Evolutionary conservation across 495 filamentous ascomycete species (phyloP), one percentile per base, ranked within the genome.

Genomic region (Copromyces sp.): DNA sequence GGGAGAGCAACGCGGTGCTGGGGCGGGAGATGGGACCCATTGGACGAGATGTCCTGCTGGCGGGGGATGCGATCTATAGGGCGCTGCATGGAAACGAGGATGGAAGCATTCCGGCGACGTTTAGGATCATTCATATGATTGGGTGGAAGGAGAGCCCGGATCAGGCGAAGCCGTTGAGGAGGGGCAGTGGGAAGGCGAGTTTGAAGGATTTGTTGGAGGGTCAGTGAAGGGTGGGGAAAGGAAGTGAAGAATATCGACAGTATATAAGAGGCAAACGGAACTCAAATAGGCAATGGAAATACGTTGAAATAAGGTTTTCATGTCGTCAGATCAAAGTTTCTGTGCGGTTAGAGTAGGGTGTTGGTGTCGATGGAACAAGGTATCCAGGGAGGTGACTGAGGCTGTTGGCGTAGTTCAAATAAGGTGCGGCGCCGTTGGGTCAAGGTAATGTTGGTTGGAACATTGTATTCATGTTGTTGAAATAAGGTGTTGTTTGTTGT

Each of bases 111-210:
- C 94, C 94, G 3, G 94, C 94, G 9, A 98, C 94, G n/a, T 98
- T 95, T 79, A 86, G 93, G 72, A 84, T 95, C 74, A 96, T 97
- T 70, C 95, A 93, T 79, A 95, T 98, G 94, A 98, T 99, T 83
- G 96, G 96, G 20, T 99, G 96, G 96, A 96, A 95, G 81, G 92
- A 95, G 76, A 90, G 91, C 0, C 85, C 86, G 38, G 86, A 90
- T 68, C 94, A 98, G 83, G 81, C 88, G 61, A 83, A 94, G 83
- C 94, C 96, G 39, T 81, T 98, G 74, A 80, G 87, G 73, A 87
- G 96, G 73, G 96, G 96, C 2, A 97, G 88, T 75, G 94, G 92
- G 14, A 84, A 95, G 78, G 79, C 95, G 29, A 94, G 88, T 81
- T 82, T 98, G 69, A 94, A 94, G 80, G 93, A 97, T 83, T 82